Base-by-base conservation (phyloP, 2,329 filamentous ascomycete genomes). In the Emmonsia crescens region DNA sequence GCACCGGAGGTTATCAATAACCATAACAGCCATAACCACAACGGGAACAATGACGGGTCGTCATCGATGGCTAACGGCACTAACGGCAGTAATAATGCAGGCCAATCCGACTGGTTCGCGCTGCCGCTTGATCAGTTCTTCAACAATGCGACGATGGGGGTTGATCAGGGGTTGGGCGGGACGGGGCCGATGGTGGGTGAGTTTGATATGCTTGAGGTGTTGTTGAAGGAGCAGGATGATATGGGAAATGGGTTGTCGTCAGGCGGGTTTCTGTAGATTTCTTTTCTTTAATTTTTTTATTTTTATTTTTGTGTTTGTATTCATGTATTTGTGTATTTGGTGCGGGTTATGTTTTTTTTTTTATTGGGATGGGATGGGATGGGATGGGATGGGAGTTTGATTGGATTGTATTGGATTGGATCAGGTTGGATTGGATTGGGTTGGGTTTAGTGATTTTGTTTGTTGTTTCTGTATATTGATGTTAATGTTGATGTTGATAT, bases 41-140 rank as follows among this genome's bases (percentile, higher is more conserved):
- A 29, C 16, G 16, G 36, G 21, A 31, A 44, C 38, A 56, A 27
- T 24, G 36, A 31, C 1, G 55, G 38, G 16, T 27, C 36, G 21
- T 12, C 62, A 42, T 51, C 56, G 31, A 46, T 58, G 55, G 63
- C 59, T 38, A 42, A 40, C n/a, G 55, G 55, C 3, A 31, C 29
- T 24, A 24, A 24, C 16, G 51, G 29, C 12, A 24, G 21, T 3
- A 9, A 3, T 9, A 16, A 21, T n/a, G 49, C 14, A 14, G 49
- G 5, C 27, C 49, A 52, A 33, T 79, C 80, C 48, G 83, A 85
- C 70, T 86, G 84, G 84, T 77, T 86, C 58, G 80, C 83, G 0
- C 69, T 86, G n/a, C 83, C 83, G 1, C 75, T 86, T 2, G 83
- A 86, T 69, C 82, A 83, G 51, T 78, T 86, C 63, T 78, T 85